Percentiles rank a stretch among this genome's conserved stretches.
Evolutionary conservation across 2,329 filamentous ascomycete species (phyloP).

Genomic region (Coniochaeta sp.): DNA sequence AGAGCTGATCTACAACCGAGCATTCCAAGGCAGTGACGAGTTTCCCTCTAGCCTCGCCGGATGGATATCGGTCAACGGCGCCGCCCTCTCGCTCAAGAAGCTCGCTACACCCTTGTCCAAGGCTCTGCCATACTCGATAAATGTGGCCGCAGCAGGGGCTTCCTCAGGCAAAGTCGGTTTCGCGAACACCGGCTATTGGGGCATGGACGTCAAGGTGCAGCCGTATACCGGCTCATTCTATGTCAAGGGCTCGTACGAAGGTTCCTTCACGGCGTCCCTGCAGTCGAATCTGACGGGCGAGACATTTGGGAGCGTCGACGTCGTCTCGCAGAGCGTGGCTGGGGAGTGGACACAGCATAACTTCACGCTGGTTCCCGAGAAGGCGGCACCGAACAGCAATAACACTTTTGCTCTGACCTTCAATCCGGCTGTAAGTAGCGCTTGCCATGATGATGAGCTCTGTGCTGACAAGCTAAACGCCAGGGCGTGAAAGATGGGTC

Average conservation of each 20-base stretch:
- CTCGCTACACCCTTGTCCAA: conserved; percentile 39
- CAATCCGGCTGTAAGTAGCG: conserved; percentile 25
- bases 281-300: conserved; percentile 35
- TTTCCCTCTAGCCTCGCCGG: conserved; percentile 35
- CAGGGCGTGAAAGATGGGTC: conserved; percentile 29
- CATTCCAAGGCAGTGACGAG: conserved; percentile 50
- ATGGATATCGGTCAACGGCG: conserved; percentile 35
- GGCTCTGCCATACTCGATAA: conserved; percentile 44
- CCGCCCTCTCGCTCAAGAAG: conserved; percentile 37
- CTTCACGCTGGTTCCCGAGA: conserved; percentile 32
- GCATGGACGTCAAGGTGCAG: conserved; percentile 40
- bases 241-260: conserved; percentile 40
- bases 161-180: conserved; percentile 33
- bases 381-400: conserved; percentile 43
- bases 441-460: neutral
- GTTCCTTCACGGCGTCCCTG: conserved; percentile 38
- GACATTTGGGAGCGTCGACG: conserved; percentile 35
- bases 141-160: conserved; percentile 23
- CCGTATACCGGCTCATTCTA: conserved; percentile 45
- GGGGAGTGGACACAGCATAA: conserved; percentile 44
- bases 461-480: neutral
- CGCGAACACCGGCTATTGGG: conserved; percentile 49
- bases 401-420: conserved; percentile 50
- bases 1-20: conserved; percentile 62
- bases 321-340: conserved; percentile 32